Evolutionary conservation across 2,329 filamentous ascomycete species (phyloP), one percentile per base, ranked within the genome.

Genomic region (Colletotrichum noveboracense): DNA sequence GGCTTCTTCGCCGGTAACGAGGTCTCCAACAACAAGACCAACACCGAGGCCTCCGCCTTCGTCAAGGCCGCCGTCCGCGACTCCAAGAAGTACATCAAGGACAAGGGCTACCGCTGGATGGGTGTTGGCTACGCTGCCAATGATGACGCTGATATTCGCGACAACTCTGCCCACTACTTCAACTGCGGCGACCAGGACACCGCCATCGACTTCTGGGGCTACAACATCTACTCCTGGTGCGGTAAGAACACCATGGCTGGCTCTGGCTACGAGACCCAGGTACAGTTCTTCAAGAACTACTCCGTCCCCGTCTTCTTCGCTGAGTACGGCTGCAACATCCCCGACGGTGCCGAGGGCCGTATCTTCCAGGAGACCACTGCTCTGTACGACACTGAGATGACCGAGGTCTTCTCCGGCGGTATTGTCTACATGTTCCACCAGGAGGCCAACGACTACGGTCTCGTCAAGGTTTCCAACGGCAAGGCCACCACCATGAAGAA

Each of bases 201-300:
- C 87, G 82, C 94, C 76, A 98, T 98, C 79, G 97, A 99, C 87
- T 98, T 97, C 90, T 99, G 96, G 95, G 97, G 97, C 75, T 98
- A 98, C 93, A 99, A 99, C 90, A 98, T 98, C 88, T 99, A 99
- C 91, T 98, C 96, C 69, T 99, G 97, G 97, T 99, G 97, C 85
- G 97, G 96, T 80, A 85, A 96, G 80, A 98, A 95, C 82, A 92
- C 89, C 81, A 97, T 94, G 88, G 82, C 89, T 43, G 83, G 89
- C 75, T 98, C 97, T 5, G 95, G 95, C 70, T 99, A 96, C 87
- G 89, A 93, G 78, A 90, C 92, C 72, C 94, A 96, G 84, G 96
- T 96, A 80, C 86, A 95, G 79, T 96, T 98, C 87, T 99, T 98
- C 88, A 85, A 89, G 75, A 92, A 93, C 83, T 99, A 97, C 90